These are phyloP conservation scores for Lipomyces chichibuensis DNA, from an alignment of 805 yeast species.

Conservation along the genomic window DNA sequence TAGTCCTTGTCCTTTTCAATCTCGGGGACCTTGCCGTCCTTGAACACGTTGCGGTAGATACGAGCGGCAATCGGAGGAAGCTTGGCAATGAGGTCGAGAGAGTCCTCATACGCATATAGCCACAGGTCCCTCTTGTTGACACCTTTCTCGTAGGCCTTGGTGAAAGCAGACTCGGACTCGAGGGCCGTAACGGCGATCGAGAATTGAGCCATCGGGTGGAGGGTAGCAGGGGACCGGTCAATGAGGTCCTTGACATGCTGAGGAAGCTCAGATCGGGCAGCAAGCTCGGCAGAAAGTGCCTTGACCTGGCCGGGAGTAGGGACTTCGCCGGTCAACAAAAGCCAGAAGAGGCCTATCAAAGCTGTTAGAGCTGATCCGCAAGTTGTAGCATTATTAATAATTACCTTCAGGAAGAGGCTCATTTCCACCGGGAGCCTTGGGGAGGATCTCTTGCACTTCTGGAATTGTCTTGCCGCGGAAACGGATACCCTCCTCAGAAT, in stretches of 20 bases:
- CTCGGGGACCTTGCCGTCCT: constrained; percentile 68
- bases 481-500: constrained; percentile 83
- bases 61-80: constrained; percentile 79
- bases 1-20: constrained; percentile 55
- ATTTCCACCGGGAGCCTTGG: constrained; percentile 67
- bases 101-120: constrained; percentile 81
- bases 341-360: constrained; percentile 67
- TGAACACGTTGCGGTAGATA: constrained; percentile 82
- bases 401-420: constrained; percentile 64
- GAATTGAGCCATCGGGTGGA: constrained; percentile 91
- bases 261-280: constrained; percentile 77
- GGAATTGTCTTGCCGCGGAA: constrained; percentile 85
- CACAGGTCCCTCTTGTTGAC: constrained; percentile 80
- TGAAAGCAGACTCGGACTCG: constrained; percentile 79
- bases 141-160: constrained; percentile 84
- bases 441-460: constrained; percentile 71
- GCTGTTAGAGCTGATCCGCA: neutral
- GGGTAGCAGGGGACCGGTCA: constrained; percentile 71
- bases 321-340: constrained; percentile 78
- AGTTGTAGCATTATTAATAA: neutral
- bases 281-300: constrained; percentile 73
- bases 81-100: constrained; percentile 78
- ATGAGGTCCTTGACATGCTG: constrained; percentile 73
- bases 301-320: constrained; percentile 73
- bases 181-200: constrained; percentile 80